Evolutionary conservation across 1,284 basidiomycete genomes (phyloP), one percentile per base, ranked within the genome.

Genomic region (Sporisorium graminicola): DNA sequence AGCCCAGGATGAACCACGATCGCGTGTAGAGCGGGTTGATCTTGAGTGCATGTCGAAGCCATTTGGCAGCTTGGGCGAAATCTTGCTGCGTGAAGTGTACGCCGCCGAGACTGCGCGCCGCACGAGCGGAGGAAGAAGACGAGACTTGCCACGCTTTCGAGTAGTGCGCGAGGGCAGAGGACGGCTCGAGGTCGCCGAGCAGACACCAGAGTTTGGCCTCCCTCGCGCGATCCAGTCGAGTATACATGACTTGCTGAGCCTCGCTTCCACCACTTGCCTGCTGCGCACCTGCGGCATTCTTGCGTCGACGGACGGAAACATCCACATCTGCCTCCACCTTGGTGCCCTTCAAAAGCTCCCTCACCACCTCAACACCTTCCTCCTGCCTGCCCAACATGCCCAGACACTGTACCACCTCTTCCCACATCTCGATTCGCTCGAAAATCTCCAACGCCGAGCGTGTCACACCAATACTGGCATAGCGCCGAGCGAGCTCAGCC

Each of bases 181-280:
- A 86, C 0, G 86, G 83, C 80, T 97, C 92, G 35, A 99, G 89
- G 85, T 99, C 97, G 6, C 96, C 97, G 16, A 98, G 88, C 5
- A 98, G 88, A 87, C 97, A 99, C 93, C 94, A 96, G 26, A 99
- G 87, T 87, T 98, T 98, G 8, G 94, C 94, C 84, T 93, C 91
- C 42, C 95, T 89, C 16, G 91, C 85, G 8, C 87, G 86, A 74
- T 93, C 93, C 71, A 92, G 87, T 42, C 85, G 85, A 85, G 59
- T 89, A 88, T 24, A 88, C 87, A 20, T 88, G 85, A 18, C 84
- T 80, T 43, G 88, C 84, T 65, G 86, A 81, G 20, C 87, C 86
- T 67, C 86, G 82, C 59, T 66, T 24, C 24, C 54, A 3, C 22
- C 56, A 24, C 33, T 37, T 3, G 7, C 10, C 37, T n/a, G 16